These are phyloP conservation scores for Plantago rigida DNA, from an alignment of 305 asterid species.

Conservation along the genomic window DNA sequence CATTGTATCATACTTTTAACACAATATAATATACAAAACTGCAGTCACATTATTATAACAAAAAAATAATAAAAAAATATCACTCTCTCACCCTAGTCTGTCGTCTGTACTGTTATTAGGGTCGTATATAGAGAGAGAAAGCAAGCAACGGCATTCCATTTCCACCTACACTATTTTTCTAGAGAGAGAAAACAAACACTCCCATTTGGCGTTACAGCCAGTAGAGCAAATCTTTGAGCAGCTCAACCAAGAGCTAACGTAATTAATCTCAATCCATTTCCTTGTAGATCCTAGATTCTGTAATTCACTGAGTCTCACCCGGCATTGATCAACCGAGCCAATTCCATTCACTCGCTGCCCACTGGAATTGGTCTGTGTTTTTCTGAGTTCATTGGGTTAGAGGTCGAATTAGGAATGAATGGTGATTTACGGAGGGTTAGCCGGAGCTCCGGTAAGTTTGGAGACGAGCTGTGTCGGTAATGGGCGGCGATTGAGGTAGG, in stretches of 20 bases:
- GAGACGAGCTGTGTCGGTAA: constrained; percentile 5
- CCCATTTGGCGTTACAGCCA: constrained; percentile 16
- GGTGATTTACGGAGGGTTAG: constrained; percentile 33
- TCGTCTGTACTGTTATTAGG: constrained; percentile 23
- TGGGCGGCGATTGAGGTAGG: constrained; percentile 28
- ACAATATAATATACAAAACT: too few relatives aligned
- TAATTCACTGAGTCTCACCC: constrained; percentile 25
- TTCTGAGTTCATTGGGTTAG: constrained; percentile 23
- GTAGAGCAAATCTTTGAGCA: constrained; percentile 13
- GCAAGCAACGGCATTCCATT: constrained; percentile 13
- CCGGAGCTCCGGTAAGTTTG: constrained; percentile 60
- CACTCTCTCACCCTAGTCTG: constrained; percentile 23
- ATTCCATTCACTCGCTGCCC: constrained; percentile 20
- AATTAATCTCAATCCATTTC: constrained; percentile 18
- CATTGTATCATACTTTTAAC: too few relatives aligned
- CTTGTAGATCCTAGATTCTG: constrained; percentile 28
- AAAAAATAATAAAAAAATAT: constrained; percentile 20
- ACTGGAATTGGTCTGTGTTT: constrained; percentile 11
- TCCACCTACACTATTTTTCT: neutral
- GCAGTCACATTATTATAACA: neutral
- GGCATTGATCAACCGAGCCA: constrained; percentile 30
- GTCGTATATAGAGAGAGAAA: constrained; percentile 28
- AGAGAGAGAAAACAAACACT: constrained; percentile 18
- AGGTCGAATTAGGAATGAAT: constrained; percentile 29
- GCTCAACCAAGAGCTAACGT: constrained; percentile 21